Percentiles rank a stretch among this genome's conserved stretches.
These are phyloP conservation scores for Syzygium jambos DNA, from an alignment of 345 rosid genomes.

Conservation along the genomic window DNA sequence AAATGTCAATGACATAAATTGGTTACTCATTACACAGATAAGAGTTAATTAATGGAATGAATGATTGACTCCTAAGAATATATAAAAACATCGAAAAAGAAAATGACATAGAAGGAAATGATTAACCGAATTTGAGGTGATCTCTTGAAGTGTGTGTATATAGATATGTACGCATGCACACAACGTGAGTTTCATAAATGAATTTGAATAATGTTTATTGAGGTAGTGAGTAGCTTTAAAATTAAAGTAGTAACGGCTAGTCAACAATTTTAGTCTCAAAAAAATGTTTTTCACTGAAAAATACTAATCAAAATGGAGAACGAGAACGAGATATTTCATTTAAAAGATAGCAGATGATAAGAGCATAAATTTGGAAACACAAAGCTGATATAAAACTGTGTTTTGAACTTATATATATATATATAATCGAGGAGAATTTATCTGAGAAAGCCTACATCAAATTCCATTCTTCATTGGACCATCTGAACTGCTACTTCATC, in stretches of 20 bases:
- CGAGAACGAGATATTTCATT: not conserved
- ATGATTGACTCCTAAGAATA: not conserved
- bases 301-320: not conserved
- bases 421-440: not conserved
- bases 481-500: not conserved
- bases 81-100: not conserved
- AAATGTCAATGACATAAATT: not conserved
- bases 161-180: fast-evolving
- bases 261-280: not conserved
- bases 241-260: not conserved
- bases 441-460: not conserved
- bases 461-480: not conserved
- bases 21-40: not conserved
- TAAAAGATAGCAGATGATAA: not conserved
- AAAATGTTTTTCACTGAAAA: not conserved
- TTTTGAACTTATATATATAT: not conserved
- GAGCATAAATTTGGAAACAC: not conserved
- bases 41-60: not conserved
- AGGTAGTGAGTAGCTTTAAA: not conserved
- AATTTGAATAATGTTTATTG: not conserved
- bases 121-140: not conserved
- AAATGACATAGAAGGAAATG: not conserved
- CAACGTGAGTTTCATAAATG: not conserved
- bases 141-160: not conserved
- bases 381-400: not conserved